Conservation (phyloP, 176 grass and related monocot species). For the Alloteropsis semialata region DNA sequence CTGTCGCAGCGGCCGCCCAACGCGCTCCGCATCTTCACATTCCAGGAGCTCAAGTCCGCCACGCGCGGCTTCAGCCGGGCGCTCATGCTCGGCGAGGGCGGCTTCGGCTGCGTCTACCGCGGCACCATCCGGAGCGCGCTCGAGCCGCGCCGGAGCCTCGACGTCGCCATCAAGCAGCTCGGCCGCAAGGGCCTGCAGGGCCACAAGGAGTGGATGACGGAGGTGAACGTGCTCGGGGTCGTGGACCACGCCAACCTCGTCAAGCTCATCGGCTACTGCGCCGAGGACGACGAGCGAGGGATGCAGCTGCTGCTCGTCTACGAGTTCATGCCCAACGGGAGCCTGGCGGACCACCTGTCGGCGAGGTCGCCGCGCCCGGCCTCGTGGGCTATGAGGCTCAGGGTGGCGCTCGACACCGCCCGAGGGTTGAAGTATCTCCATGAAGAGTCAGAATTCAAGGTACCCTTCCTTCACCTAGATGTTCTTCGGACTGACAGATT, state of each 20-base stretch:
- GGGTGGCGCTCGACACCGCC: conserved; percentile 68
- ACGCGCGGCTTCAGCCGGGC: conserved; percentile 74
- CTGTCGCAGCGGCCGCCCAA: conserved; percentile 33
- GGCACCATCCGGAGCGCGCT: conserved; percentile 42
- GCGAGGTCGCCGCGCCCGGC: conserved; percentile 40
- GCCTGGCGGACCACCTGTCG: conserved; percentile 62
- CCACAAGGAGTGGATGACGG: conserved; percentile 90
- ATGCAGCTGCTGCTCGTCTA: conserved; percentile 86
- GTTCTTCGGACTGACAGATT: too few species aligned
- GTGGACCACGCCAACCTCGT: conserved; percentile 77
- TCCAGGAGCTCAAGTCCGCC: conserved; percentile 69
- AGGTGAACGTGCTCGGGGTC: conserved; percentile 86
- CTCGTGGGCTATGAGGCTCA: conserved; percentile 75
- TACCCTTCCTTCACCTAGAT: conserved; percentile 7
- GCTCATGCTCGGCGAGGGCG: conserved; percentile 77
- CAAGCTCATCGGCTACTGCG: conserved; percentile 83
- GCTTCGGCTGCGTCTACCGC: conserved; percentile 87
- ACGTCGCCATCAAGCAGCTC: conserved; percentile 86
- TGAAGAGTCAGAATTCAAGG: conserved; percentile 79
- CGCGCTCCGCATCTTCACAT: conserved; percentile 65
- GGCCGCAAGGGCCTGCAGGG: conserved; percentile 79
- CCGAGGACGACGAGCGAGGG: conserved; percentile 83
- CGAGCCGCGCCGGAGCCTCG: conserved; percentile 32
- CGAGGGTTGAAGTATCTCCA: conserved; percentile 76
- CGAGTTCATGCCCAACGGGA: conserved; percentile 87